Evolutionary conservation across 352 stramenopile genomes (phyloP), one percentile per base, ranked within the genome.

Genomic region (Plasmopara muralis): DNA sequence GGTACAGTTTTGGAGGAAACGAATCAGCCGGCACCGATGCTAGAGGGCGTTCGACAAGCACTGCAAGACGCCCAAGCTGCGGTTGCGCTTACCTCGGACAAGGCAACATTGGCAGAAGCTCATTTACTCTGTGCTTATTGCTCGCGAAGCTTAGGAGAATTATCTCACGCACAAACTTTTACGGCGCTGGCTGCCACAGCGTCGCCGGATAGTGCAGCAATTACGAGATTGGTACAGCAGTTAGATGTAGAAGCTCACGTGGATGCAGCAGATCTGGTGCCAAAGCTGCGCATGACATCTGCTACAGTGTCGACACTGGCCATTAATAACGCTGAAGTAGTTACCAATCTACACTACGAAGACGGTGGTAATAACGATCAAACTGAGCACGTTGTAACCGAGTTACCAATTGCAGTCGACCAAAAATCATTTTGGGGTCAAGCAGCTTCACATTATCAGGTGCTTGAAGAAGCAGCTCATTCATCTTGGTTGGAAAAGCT

Each of bases 71-170:
- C 70, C 4, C 61, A 69, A 38, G 56, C 61, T 55, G 61, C 61
- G 10, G 51, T 39, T 7, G 42, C 56, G 12, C 61, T 69, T 35
- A 59, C 61, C 0, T 56, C 37, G 29, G 55, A 56, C 44, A 65
- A 56, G 9, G 51, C 61, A 29, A 66, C 43, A 18, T 52, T 59
- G 30, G 61, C 61, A 9, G 56, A 66, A 38, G 61, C 55, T 5
- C 62, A 71, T 13, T 62, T 72, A 14, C 49, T 84, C 1, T 68
- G 68, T 0, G 68, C 68, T 0, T 70, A 77, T 31, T 70, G 70
- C 38, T 57, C 61, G 16, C 70, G 73, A 10, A 70, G 62, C 45
- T 54, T 84, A 7, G 73, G 70, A 10, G 55, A 70, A 29, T 47
- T 60, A 9, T n/a, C 51, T 0, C 40, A 71, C 9, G 70, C 73